Conservation (phyloP, 768 basidiomycete genomes). For the Chiua virens region DNA sequence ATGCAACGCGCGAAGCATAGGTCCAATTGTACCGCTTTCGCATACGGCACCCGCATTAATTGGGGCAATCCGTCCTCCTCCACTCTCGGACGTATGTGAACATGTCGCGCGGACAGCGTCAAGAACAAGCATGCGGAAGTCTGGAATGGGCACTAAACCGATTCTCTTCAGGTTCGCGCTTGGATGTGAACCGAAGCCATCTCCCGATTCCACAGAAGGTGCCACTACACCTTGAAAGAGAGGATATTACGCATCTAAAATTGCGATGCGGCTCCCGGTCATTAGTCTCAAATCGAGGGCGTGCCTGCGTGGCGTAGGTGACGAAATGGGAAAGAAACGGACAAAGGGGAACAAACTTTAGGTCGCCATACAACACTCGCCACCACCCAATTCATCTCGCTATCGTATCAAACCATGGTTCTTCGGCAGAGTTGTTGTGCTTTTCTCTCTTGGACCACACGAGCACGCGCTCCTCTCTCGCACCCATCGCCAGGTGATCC, state of each 20-base stretch:
- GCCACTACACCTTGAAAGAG: conserved; percentile 36
- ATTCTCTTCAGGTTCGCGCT: conserved; percentile 16
- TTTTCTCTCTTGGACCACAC: conserved; percentile 17
- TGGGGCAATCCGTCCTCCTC: conserved; percentile 42
- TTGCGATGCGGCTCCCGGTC: conserved; percentile 59
- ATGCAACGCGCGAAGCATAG: conserved; percentile 52
- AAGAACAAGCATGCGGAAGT: conserved; percentile 50
- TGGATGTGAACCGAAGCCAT: not conserved
- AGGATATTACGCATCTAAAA: conserved; percentile 73
- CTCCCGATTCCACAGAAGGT: not conserved
- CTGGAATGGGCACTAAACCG: conserved; percentile 59
- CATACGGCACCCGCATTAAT: conserved; percentile 68
- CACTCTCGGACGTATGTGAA: conserved; percentile 4
- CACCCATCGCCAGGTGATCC: conserved; percentile 47
- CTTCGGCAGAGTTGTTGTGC: conserved; percentile 13
- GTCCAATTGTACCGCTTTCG: conserved; percentile 44
- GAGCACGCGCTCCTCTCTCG: conserved; percentile 23
- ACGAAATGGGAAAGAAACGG: not conserved
- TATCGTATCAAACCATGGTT: conserved; percentile 56
- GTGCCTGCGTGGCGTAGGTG: conserved; percentile 44
- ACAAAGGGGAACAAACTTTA: conserved; percentile 44
- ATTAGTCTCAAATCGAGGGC: conserved; percentile 81
- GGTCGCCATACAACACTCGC: conserved; percentile 67
- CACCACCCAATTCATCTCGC: conserved; percentile 85
- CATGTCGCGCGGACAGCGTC: conserved; percentile 45